A percentile compares a stretch with the other conserved stretches of the same genome.
These are phyloP conservation scores for Coleophoma cylindrospora DNA, from an alignment of 2,329 filamentous ascomycete genomes.

Conservation along the genomic window DNA sequence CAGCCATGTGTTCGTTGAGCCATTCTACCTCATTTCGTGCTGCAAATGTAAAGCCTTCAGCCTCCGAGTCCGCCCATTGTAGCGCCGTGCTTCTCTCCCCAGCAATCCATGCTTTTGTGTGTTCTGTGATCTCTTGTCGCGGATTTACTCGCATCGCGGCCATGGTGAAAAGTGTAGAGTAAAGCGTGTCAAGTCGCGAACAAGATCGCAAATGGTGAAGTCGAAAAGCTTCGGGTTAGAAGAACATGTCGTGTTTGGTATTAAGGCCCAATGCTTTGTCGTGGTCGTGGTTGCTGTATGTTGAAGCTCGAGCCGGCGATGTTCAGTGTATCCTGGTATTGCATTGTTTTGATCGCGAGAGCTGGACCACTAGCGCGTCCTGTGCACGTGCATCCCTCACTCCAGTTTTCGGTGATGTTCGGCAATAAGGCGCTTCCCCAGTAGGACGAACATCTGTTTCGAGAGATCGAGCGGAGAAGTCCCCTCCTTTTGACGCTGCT, in stretches of 20 bases:
- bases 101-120: constrained; percentile 78
- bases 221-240: constrained; percentile 7
- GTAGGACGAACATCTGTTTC: constrained; percentile 7
- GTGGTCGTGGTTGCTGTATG: constrained; percentile 10
- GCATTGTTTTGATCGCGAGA: constrained; percentile 18
- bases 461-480: constrained; percentile 3
- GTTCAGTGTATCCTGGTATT: background rate
- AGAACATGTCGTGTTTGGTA: constrained; percentile 16
- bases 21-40: constrained; percentile 94
- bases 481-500: background rate
- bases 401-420: constrained; percentile 4
- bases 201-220: too few relatives aligned
- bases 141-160: constrained; percentile 30
- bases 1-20: constrained; percentile 97
- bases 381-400: constrained; percentile 4
- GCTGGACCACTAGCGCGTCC: constrained; percentile 5
- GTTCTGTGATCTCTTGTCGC: constrained; percentile 57
- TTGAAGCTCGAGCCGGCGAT: constrained; percentile 9
- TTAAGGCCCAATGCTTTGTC: constrained; percentile 2
- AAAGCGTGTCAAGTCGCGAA: constrained; percentile 19
- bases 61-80: constrained; percentile 72
- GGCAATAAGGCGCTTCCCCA: constrained; percentile 8
- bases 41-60: constrained; percentile 89
- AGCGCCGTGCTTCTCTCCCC: constrained; percentile 77
- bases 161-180: constrained; percentile 25